Base-by-base conservation (phyloP, 306 rosid species). In the Cyamopsis tetragonoloba region DNA sequence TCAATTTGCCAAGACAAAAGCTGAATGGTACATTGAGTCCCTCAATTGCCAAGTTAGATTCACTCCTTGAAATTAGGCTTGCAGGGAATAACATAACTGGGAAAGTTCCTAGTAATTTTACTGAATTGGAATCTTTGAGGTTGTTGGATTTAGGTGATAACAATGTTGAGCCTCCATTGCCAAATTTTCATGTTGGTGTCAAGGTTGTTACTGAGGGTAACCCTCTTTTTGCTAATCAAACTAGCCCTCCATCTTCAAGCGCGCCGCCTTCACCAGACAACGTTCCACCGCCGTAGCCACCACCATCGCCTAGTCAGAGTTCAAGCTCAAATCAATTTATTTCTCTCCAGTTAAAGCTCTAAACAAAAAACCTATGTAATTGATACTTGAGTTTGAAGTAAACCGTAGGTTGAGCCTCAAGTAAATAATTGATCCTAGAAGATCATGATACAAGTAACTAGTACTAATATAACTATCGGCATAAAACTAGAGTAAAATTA, bases 21-120 rank as follows among this genome's bases (percentile, higher is more conserved):
- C 76, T 87, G 18, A 84, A 28, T 61, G 96, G 95, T 61, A 80
- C 85, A 37, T 47, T 90, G 78, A 90, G 82, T 81, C 86, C 96
- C 61, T 80, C 89, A 31, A 68, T 90, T 62, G 82, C 79, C 10
- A 85, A 70, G 74, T 66, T 90, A 70, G 81, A 42, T 74, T 87
- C 95, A 7, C 69, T 90, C 31, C 30, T 62, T 46, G 76, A 80
- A 41, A 79, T 87, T 34, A 73, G 76, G 63, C 84, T 90, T 57
- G 57, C 56, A 14, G 87, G 77, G 19, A 90, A 87, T 75, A 79
- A 59, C 24, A 44, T 90, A 47, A 72, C 35, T 2, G 92, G 88
- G 30, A 59, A 27, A 17, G 48, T 90, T 59, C 92, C 96, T 1
- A 61, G 66, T 56, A 83, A 71, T 58, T 71, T 81, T 39, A 80